Evolutionary conservation across 768 basidiomycete genomes (phyloP), one percentile per base, ranked within the genome.

Genomic region (Naganishia vishniacii): DNA sequence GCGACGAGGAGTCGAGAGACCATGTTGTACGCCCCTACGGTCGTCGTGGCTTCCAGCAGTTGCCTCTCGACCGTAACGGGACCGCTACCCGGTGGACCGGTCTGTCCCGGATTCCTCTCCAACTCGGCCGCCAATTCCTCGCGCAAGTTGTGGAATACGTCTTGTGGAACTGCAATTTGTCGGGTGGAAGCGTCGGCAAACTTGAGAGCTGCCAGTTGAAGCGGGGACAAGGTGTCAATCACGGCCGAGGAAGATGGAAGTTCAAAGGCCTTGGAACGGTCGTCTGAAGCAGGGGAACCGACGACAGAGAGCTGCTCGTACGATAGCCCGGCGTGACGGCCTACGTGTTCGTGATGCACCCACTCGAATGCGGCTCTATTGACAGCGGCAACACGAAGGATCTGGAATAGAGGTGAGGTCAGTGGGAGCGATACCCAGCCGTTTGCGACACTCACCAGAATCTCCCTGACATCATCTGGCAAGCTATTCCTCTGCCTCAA

Each of bases 1-100:
- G 84, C 80, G 13, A 85, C 77, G 31, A 87, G 78, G 68, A 86
- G 82, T n/a, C 86, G 80, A 20, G 84, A 85, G 7, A 87, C 85
- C 83, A 86, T 84, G 76, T 86, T 86, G 74, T 87, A 87, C 0
- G 79, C 76, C 4, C 82, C 82, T 0, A 82, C 81, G 16, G 82
- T 79, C 0, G 81, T 79, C 0, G 73, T 70, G 20, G 81, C 82
- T 70, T 87, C 85, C 40, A 84, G 82, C 41, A 85, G 67, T 68
- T 77, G 70, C 68, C 73, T 67, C 58, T 78, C 71, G 56, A 68
- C 66, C 83, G 74, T 31, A 80, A 64, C 59, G 2, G 32, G 40
- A 37, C 34, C 56, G 23, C 53, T 51, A 5, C 28, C 37, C 4
- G 32, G 4, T 4, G 53, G 37, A 26, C 56, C 64, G 5, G 46